A percentile compares a stretch with the other conserved stretches of the same genome.
Conservation (phyloP, 768 basidiomycete species). For the Serendipita sp. region DNA sequence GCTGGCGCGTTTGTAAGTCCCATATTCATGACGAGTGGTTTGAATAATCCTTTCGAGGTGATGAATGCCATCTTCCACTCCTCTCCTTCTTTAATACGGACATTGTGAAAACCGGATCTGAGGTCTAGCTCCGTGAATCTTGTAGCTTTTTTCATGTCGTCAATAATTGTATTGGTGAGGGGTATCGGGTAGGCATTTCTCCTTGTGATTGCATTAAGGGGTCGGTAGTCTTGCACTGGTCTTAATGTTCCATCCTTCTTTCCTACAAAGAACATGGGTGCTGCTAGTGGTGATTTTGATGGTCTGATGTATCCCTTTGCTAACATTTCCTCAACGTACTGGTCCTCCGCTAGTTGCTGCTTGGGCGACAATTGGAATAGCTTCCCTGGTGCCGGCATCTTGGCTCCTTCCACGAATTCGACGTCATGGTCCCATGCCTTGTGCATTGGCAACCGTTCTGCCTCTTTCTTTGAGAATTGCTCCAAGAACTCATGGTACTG, state of each 20-base stretch:
- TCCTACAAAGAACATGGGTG: conserved; percentile 17
- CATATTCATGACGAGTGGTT: conserved; percentile 30
- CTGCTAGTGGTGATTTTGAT: conserved; percentile 13
- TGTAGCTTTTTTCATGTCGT: conserved; percentile 11
- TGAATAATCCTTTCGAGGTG: conserved; percentile 23
- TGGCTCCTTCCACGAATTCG: conserved; percentile 12
- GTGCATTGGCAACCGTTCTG: not conserved
- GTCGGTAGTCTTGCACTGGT: conserved; percentile 20
- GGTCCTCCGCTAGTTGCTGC: conserved; percentile 12
- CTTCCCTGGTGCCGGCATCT: conserved; percentile 11
- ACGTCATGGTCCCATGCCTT: conserved; percentile 14
- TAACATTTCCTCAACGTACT: conserved; percentile 16
- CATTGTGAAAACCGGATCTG: conserved; percentile 14
- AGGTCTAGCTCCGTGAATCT: conserved; percentile 16
- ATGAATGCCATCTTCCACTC: conserved; percentile 23
- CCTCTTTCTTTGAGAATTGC: not conserved
- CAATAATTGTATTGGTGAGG: conserved; percentile 13
- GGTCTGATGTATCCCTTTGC: conserved; percentile 13
- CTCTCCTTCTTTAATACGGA: conserved; percentile 16
- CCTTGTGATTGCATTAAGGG: conserved; percentile 37
- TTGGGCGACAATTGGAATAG: conserved; percentile 14
- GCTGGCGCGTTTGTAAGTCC: conserved; percentile 26
- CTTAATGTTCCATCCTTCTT: conserved; percentile 15
- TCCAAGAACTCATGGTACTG: not conserved
- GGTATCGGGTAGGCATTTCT: conserved; percentile 16